These are phyloP conservation scores for Magnolia kwangsiensis DNA, from an alignment of 164 flowering plant genomes.

Conservation along the genomic window DNA sequence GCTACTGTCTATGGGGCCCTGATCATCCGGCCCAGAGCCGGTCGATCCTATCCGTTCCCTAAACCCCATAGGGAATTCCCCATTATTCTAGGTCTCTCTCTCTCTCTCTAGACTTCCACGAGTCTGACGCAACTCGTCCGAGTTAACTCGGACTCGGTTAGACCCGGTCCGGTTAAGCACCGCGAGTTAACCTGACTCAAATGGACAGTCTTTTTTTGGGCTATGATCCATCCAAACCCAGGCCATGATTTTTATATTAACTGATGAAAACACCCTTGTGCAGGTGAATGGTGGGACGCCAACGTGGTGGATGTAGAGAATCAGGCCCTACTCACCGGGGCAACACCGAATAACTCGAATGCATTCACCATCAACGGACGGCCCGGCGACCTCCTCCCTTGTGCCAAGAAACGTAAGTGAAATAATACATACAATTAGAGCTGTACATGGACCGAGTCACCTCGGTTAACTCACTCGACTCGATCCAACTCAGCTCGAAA, in stretches of 20 bases:
- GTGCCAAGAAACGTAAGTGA: conserved; percentile 45
- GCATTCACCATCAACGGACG: conserved; percentile 75
- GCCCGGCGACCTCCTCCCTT: conserved; percentile 59
- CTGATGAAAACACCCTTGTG: neutral
- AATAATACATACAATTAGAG: too few relatives aligned
- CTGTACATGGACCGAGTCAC: too few relatives aligned
- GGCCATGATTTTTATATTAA: neutral
- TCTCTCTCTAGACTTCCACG: neutral
- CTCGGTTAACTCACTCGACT: too few relatives aligned
- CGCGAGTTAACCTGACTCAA: neutral
- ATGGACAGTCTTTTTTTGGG: too few relatives aligned
- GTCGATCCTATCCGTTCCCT: conserved; percentile 19
- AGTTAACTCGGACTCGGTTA: neutral
- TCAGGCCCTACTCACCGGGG: conserved; percentile 33
- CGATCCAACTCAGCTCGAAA: too few relatives aligned
- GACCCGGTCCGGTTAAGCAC: neutral
- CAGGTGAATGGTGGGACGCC: conserved; percentile 88
- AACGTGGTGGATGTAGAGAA: conserved; percentile 53
- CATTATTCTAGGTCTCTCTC: conserved; percentile 22
- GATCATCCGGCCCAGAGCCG: conserved; percentile 21
- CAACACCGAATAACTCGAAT: conserved; percentile 39
- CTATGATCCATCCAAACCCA: too few relatives aligned
- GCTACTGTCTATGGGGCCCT: conserved; percentile 32
- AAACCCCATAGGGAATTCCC: conserved; percentile 29
- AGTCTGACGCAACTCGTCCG: neutral